A percentile compares a stretch with the other conserved stretches of the same genome.
Evolutionary conservation across 2,329 filamentous ascomycete species (phyloP).

Genomic region (Corinectria fuckeliana): DNA sequence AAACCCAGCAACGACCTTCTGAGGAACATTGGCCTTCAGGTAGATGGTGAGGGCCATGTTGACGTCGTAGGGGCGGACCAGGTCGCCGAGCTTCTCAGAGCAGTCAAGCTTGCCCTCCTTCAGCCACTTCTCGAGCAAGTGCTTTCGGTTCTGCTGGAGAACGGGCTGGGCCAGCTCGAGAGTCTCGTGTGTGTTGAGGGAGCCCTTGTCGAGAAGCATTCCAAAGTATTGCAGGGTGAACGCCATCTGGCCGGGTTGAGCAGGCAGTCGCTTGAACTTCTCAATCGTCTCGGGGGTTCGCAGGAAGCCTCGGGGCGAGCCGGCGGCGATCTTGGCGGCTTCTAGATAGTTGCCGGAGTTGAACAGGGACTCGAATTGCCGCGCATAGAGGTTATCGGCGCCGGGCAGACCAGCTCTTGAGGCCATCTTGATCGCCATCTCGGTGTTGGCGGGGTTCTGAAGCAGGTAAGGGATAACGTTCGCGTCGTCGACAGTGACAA

Average conservation of each 20-base stretch:
- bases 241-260: conserved; percentile 85
- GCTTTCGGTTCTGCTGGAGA: conserved; percentile 90
- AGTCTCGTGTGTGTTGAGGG: conserved; percentile 90
- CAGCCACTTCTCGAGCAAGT: conserved; percentile 97
- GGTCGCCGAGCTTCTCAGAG: conserved; percentile 95
- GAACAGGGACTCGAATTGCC: conserved; percentile 91
- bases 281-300: conserved; percentile 95
- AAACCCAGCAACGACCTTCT: conserved; percentile 94
- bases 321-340: conserved; percentile 94
- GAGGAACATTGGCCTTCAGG: conserved; percentile 84
- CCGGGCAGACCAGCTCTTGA: conserved; percentile 92
- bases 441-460: conserved; percentile 92
- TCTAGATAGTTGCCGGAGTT: conserved; percentile 80
- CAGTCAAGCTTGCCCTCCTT: conserved; percentile 94
- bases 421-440: conserved; percentile 94
- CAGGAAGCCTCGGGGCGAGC: conserved; percentile 94
- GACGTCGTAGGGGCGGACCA: conserved; percentile 88
- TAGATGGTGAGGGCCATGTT: conserved; percentile 89
- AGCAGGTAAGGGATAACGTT: conserved; percentile 94
- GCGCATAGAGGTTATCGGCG: conserved; percentile 89
- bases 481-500: conserved; percentile 90
- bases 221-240: conserved; percentile 97
- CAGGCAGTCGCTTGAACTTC: conserved; percentile 87
- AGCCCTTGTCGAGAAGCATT: conserved; percentile 94
- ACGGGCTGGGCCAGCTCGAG: conserved; percentile 93